Percentiles rank a stretch among this genome's conserved stretches.
Conservation (phyloP, 805 yeast genomes). For the Candida takata region DNA sequence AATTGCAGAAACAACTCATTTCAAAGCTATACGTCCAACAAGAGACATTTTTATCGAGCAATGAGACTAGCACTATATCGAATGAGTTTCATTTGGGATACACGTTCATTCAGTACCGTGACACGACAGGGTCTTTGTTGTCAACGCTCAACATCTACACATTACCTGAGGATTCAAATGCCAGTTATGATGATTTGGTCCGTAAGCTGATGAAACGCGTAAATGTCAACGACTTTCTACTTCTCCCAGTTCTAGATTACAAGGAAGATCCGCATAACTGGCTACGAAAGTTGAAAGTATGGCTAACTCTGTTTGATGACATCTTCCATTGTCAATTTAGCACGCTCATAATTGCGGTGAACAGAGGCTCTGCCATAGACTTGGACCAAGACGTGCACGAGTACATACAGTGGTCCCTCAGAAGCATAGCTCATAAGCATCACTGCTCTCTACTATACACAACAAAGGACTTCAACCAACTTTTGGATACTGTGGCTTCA, state of each 20-base stretch:
- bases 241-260: slow-evolving; percentile 16
- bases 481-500: slow-evolving; percentile 7
- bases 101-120: slow-evolving; percentile 15
- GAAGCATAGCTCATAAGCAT: slow-evolving; percentile 10
- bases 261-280: slow-evolving; percentile 11
- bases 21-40: slow-evolving; percentile 6
- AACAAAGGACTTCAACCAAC: slow-evolving; percentile 1
- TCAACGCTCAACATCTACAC: slow-evolving; percentile 17
- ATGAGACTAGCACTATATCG: slow-evolving; percentile 6
- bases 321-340: neutral
- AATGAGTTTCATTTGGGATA: slow-evolving; percentile 16
- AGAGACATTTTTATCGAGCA: slow-evolving; percentile 3
- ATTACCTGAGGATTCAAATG: slow-evolving; percentile 3
- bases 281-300: slow-evolving; percentile 2
- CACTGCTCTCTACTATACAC: slow-evolving; percentile 9
- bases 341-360: slow-evolving; percentile 6
- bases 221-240: slow-evolving; percentile 5
- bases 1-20: slow-evolving; percentile 11
- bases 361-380: slow-evolving; percentile 5
- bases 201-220: neutral
- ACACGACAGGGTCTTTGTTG: slow-evolving; percentile 10
- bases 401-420: slow-evolving; percentile 30
- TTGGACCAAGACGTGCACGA: slow-evolving; percentile 21
- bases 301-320: slow-evolving; percentile 1
- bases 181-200: neutral